Conservation (phyloP, 768 basidiomycete species). For the Glaciozyma antarctica region DNA sequence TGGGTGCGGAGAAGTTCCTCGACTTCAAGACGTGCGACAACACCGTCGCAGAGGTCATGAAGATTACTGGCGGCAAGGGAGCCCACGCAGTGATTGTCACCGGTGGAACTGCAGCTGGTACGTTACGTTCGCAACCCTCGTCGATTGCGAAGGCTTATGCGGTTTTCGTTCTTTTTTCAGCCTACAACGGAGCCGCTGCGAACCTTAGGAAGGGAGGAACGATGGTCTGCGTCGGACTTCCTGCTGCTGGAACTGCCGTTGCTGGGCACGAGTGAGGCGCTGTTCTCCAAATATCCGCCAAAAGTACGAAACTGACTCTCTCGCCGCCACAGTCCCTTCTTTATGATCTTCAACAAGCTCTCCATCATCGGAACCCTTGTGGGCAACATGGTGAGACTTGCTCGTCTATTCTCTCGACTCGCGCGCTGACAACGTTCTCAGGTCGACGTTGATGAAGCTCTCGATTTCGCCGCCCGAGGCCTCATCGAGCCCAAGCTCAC, state of each 20-base stretch:
- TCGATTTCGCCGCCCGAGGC: slow-evolving; percentile 61
- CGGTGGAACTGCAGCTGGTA: slow-evolving; percentile 37
- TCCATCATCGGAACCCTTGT: slow-evolving; percentile 39
- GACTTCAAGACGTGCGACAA: slow-evolving; percentile 63
- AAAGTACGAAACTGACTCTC: no score
- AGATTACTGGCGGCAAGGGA: slow-evolving; percentile 49
- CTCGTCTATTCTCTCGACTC: no score
- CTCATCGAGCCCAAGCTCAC: slow-evolving; percentile 55
- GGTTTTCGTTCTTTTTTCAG: not conserved
- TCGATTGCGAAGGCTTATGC: no score
- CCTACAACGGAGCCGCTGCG: slow-evolving; percentile 46
- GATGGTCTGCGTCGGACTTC: slow-evolving; percentile 67
- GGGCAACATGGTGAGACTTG: slow-evolving; percentile 52
- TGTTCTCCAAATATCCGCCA: no score
- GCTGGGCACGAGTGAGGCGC: not conserved
- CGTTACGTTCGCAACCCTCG: no score
- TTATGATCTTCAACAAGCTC: slow-evolving; percentile 37
- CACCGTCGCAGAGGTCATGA: slow-evolving; percentile 54
- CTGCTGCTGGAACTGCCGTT: slow-evolving; percentile 38
- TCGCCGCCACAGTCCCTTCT: slow-evolving; percentile 45
- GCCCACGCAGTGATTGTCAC: slow-evolving; percentile 51
- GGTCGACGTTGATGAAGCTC: slow-evolving; percentile 59
- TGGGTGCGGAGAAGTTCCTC: slow-evolving; percentile 60
- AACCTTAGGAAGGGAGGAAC: slow-evolving; percentile 63
- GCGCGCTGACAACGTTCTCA: not conserved